phyloP scores from a whole-genome alignment of 31 red algal genomes.

The Odonthalia washingtoniensis region DNA sequence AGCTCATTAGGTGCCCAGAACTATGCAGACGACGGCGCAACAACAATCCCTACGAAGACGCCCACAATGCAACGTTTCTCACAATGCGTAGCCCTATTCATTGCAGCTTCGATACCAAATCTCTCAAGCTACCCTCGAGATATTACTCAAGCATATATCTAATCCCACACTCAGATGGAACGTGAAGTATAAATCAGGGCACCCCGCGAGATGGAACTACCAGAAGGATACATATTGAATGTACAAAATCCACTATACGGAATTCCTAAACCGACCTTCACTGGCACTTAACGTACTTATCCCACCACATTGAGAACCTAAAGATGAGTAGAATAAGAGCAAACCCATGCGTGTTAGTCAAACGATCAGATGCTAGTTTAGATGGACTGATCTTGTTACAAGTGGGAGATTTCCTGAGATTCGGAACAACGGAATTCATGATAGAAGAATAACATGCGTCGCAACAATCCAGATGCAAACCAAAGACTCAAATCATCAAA shows the following conservation, averaged over 20 bases:
- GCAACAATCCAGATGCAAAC: background rate
- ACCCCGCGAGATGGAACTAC: too few relatives aligned
- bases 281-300: background rate
- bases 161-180: background rate
- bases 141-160: background rate
- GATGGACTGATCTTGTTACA: background rate
- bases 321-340: background rate
- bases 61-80: background rate
- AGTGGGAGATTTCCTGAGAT: background rate
- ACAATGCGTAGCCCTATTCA: background rate
- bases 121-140: background rate
- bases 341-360: background rate
- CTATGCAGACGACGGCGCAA: background rate
- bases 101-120: background rate
- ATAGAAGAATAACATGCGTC: background rate
- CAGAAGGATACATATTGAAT: background rate
- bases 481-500: background rate
- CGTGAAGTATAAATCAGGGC: background rate
- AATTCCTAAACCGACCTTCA: background rate
- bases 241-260: background rate
- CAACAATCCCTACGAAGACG: background rate
- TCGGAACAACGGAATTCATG: background rate
- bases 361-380: background rate
- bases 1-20: background rate
- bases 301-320: background rate